Percentiles rank a stretch among this genome's conserved stretches.
Conservation (phyloP, 2,329 filamentous ascomycete genomes). For the Pseudocercospora cruenta region DNA sequence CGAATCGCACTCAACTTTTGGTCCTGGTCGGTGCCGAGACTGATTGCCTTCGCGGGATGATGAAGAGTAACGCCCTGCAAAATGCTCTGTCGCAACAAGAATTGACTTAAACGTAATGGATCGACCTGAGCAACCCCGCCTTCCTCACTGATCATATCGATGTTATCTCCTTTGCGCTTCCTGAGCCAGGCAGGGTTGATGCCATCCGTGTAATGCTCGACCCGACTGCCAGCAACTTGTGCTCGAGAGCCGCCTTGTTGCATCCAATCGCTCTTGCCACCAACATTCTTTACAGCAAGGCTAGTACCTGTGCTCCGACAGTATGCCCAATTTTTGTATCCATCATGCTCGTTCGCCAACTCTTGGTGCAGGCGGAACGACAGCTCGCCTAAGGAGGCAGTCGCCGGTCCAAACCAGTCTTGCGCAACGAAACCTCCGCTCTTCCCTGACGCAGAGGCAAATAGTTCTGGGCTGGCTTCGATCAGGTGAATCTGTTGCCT, state of each 20-base stretch:
- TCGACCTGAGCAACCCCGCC: conserved; percentile 69
- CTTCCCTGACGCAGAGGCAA: conserved; percentile 73
- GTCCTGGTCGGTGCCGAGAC: conserved; percentile 55
- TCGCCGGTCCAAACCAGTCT: conserved; percentile 58
- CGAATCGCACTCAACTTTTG: conserved; percentile 58
- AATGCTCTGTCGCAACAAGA: conserved; percentile 63
- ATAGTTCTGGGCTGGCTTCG: conserved; percentile 63
- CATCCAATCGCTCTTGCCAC: conserved; percentile 65
- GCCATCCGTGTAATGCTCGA: conserved; percentile 35
- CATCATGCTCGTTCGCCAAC: conserved; percentile 64
- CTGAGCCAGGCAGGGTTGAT: conserved; percentile 63
- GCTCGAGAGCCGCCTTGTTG: conserved; percentile 65
- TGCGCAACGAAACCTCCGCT: conserved; percentile 74
- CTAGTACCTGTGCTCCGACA: conserved; percentile 59
- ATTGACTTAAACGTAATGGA: conserved; percentile 67
- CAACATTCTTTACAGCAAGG: conserved; percentile 53
- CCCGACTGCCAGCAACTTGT: conserved; percentile 49
- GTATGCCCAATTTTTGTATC: conserved; percentile 63
- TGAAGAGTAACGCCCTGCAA: conserved; percentile 67
- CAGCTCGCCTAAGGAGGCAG: conserved; percentile 64
- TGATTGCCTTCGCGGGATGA: conserved; percentile 63
- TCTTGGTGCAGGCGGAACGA: conserved; percentile 70
- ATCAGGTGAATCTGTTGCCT: conserved; percentile 59
- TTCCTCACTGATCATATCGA: conserved; percentile 66
- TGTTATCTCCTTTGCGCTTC: conserved; percentile 55